Base-by-base conservation (phyloP, 2,329 filamentous ascomycete genomes). In the Aspergillus sp. region DNA sequence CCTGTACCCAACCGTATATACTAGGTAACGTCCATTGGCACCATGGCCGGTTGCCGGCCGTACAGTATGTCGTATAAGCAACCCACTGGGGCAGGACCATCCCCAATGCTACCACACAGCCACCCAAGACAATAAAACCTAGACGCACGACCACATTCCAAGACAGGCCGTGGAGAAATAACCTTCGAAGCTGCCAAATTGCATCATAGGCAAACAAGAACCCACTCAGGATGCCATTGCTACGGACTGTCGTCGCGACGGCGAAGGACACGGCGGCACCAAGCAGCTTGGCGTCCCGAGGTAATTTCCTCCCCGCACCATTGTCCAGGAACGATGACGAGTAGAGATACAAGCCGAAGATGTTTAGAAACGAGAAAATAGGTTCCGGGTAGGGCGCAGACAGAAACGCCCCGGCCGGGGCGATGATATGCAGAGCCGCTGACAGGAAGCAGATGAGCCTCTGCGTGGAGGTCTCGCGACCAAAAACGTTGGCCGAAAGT, bases 1-100 rank as follows among this genome's bases (percentile, higher is more conserved):
- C 76, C 64, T 98, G 93, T 2, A 97, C 91, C 74, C 86, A 97
- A 0, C 82, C 78, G 69, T 95, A 97, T 51, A 98, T 90, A 64
- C 89, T 95, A 3, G 93, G 93, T 10, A 90, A 53, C n/a, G 70
- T 65, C 15, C 73, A 76, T 17, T 68, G 63, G 65, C 93, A 98
- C 93, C 93, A 98, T 3, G 82, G 79, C 48, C 87, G 74, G 23
- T 49, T 15, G 17, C 61, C 49, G 39, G 62, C 60, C 15, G 62
- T 54, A 56, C 89, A 95, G 65, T 85, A 96, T 37, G 81, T 77
- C 44, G 67, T 64, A 67, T 88, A 96, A 2, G 90, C 90, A 32
- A 86, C 58, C 43, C 77, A 73, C 63, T 98, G 93, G 6, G 93
- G 91, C 0, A 82, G 58, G 5, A 84, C 50, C 47, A 85, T 83